Base-by-base conservation (phyloP, 192 early-diverging fungal species). In the Coemansia sp. region DNA sequence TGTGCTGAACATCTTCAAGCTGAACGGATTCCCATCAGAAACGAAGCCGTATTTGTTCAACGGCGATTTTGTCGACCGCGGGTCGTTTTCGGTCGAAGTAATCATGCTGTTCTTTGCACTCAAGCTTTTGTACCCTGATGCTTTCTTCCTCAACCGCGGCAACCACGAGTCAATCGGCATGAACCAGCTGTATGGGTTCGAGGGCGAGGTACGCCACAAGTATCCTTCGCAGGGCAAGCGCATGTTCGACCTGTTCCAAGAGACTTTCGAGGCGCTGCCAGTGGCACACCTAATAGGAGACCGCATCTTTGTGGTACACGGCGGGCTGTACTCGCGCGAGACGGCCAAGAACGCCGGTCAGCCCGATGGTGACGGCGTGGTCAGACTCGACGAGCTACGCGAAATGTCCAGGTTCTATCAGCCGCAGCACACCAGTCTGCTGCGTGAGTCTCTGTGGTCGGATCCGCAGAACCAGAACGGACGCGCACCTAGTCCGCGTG, bases 161-260 rank as follows among this genome's bases (percentile, higher is more conserved):
- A 99, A 99, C 84, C 98, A 99, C 81, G 98, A 99, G 76, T 93
- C 96, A 0, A 91, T 94, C 66, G 92, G 95, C 75, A 98, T 99
- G 98, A 99, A 99, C 86, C 94, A 95, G 83, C 92, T 97, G 43
- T 99, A 99, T 74, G 98, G 98, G 15, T 98, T 99, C 66, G 96
- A 99, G 81, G 98, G 97, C 51, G 98, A 99, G 77, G 93, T 95
- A 60, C 93, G 91, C 70, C 89, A 91, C 76, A 99, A 99, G 86
- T 98, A 92, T 80, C 70, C 82, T 5, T 56, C 59, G 53, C 76
- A 78, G 59, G 89, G 85, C 65, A 92, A 95, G 60, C 77, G 87
- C n/a, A 89, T 94, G 87, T 99, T 98, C 86, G 92, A 91, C 66
- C 78, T 98, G 64, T 98, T 97, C 70, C 91, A 93, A 32, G 96